Evolutionary conservation across 106 monocot genomes (phyloP), one percentile per base, ranked within the genome.

Genomic region (Dendrobium chrysotoxum): DNA sequence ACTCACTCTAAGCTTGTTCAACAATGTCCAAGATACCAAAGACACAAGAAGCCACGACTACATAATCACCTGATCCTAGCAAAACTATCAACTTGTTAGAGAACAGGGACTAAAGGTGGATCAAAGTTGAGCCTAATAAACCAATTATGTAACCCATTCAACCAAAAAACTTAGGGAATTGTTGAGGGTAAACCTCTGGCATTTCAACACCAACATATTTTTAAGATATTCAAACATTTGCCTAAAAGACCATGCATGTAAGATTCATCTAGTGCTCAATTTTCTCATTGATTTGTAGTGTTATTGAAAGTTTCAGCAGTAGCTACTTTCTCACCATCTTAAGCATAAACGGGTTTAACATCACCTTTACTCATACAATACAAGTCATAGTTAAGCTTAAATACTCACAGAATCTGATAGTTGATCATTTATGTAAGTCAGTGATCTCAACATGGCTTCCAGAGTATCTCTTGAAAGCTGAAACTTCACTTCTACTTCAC

Each of bases 391-490:
- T 61, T 21, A 61, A 61, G 23, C 70, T 70, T 50, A 67, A 38
- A 40, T 67, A 47, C 86, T 84, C 86, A 92, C 92, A 78, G 78
- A 78, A n/a, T 84, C 80, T 11, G 86, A 87, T 5, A 90, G 67
- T 81, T 86, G 82, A 64, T 92, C 88, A 16, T 57, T 88, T 67
- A 90, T 86, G 75, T 77, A 79, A 4, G 86, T 28, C 84, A 90
- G 81, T 82, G 92, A 88, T 77, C 90, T 88, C 77, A 92, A 64
- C 86, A 90, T 86, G 47, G 92, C 89, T 72, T 92, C 92, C 78
- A 92, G 50, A 50, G 88, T 88, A 64, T 90, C 92, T 77, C 81
- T 92, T 30, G 92, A 86, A 76, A 90, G 58, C 55, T 85, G 82
- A 80, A 92, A 89, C 82, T 88, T 89, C 41, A 88, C 82, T 73